Base-by-base conservation (phyloP, 2,329 filamentous ascomycete species). In the Colletotrichum sp. region DNA sequence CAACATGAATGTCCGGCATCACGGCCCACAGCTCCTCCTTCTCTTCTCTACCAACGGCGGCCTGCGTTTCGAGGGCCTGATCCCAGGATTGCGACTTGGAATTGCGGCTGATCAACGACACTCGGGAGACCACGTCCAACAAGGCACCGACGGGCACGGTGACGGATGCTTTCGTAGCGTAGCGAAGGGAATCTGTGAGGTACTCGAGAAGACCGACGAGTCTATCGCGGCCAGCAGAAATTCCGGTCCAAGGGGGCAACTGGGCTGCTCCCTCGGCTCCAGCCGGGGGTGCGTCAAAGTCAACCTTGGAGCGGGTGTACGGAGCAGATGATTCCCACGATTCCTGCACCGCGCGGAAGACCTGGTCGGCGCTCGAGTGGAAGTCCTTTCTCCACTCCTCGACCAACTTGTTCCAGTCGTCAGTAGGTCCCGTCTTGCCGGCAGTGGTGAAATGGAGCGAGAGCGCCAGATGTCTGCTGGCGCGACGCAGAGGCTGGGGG, bases 361-460 rank as follows among this genome's bases (percentile, higher is more conserved):
- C 89, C 77, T 93, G 91, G 80, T 98, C 94, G 56, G 94, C 92
- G 2, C 94, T 94, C 28, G 86, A 84, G 80, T 98, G 96, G 18
- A 93, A 89, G 48, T 91, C 89, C 48, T 89, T 88, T 28, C 97
- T 86, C 13, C 93, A 88, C 9, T 87, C 86, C 62, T 90, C 89
- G 61, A 96, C 85, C 18, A 91, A 88, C 79, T 91, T 94, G 18
- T 88, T 88, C 96, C 96, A 98, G 83, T 98, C 95, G 27, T 95
- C 93, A 27, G 91, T 90, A 13, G 92, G 91, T 22, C 92, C 92
- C 76, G 94, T 93, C 84, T 98, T 98, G 8, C 95, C 92, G 2
- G 95, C 94, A 69, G 95, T 97, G 72, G 95, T 97, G 81, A 93
- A 92, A 78, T 95, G 93, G 62, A 98, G 87, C n/a, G 93, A 88